Conservation (phyloP, 108 stramenopile genomes). For the Pseudonitzschia delicatissima region DNA sequence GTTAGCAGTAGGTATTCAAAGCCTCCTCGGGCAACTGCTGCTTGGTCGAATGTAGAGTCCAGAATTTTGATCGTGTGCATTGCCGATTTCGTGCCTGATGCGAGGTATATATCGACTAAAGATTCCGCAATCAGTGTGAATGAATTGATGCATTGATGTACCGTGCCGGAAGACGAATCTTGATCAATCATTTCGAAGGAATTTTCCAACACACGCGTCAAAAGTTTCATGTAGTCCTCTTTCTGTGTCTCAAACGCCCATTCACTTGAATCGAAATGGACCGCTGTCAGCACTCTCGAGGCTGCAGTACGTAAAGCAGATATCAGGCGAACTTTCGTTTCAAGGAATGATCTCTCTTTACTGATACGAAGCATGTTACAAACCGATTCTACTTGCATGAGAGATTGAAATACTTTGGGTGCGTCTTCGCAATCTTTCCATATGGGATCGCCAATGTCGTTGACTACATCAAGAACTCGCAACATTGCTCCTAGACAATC, state of each 20-base stretch:
- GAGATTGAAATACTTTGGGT: slow-evolving; percentile 4
- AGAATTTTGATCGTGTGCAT: background rate
- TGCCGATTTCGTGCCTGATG: background rate
- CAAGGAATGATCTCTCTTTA: background rate
- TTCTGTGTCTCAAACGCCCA: background rate
- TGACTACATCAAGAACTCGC: background rate
- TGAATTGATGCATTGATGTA: background rate
- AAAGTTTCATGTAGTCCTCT: background rate
- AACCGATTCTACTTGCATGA: background rate
- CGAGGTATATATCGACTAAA: background rate
- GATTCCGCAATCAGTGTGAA: background rate
- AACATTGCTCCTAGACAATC: background rate
- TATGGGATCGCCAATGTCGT: background rate
- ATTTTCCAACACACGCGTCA: background rate
- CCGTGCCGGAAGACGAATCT: background rate
- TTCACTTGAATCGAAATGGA: background rate
- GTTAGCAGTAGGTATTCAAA: background rate
- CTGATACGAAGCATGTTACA: background rate
- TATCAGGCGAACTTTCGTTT: background rate
- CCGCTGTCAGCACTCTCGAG: background rate
- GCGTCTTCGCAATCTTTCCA: slow-evolving; percentile 8
- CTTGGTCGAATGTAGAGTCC: background rate
- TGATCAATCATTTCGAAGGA: background rate
- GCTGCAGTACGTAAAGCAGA: background rate
- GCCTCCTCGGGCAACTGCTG: slow-evolving; percentile 6